phyloP scores from a whole-genome alignment of 768 basidiomycete species.

The Tulasnella sp. region DNA sequence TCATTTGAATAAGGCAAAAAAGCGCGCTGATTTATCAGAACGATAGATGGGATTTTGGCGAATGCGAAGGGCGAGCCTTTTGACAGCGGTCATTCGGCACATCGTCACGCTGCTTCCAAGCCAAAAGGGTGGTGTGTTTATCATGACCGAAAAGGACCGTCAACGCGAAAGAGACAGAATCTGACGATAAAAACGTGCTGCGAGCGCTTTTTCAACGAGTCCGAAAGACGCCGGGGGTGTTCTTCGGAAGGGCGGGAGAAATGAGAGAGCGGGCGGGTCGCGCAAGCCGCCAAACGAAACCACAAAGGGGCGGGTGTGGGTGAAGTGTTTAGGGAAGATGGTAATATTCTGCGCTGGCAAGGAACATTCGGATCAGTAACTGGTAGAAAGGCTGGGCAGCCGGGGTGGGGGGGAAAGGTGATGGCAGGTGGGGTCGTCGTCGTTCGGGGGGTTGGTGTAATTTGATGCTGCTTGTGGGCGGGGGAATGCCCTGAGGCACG shows the following conservation, averaged over 20 bases:
- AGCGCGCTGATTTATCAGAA: background rate
- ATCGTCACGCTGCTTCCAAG: too few relatives aligned
- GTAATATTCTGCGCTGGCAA: background rate
- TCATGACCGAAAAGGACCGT: background rate
- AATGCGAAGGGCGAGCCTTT: background rate
- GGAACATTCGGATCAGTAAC: background rate
- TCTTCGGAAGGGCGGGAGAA: background rate
- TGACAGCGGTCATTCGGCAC: background rate
- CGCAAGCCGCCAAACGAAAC: background rate
- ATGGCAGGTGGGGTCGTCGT: background rate
- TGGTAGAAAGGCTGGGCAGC: background rate
- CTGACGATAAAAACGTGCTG: background rate
- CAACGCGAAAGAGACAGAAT: background rate
- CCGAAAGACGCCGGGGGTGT: slow-evolving; percentile 7
- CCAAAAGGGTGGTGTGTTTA: background rate
- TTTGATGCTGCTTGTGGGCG: background rate
- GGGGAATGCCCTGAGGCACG: slow-evolving; percentile 7
- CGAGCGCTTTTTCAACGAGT: background rate
- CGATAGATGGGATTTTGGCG: background rate
- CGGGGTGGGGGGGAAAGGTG: background rate
- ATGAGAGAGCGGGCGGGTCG: background rate
- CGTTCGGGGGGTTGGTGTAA: background rate
- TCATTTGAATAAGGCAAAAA: background rate
- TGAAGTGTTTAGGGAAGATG: background rate
- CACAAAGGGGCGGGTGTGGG: slow-evolving; percentile 1